These are phyloP conservation scores for Dovyalis caffra DNA, from an alignment of 345 rosid species.

Conservation along the genomic window DNA sequence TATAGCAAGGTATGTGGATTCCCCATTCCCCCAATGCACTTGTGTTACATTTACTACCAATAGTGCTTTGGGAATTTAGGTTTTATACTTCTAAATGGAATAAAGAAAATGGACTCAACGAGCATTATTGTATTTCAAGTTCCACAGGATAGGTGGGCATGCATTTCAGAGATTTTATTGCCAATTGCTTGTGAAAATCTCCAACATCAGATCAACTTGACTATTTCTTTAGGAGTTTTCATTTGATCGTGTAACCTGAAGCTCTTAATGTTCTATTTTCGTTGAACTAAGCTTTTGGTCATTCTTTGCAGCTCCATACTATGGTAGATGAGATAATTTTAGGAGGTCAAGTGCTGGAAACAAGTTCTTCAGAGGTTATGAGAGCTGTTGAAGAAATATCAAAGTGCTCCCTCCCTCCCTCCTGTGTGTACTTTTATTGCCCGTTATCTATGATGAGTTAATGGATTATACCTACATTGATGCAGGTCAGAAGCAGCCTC, in stretches of 20 bases:
- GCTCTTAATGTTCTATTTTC: neutral
- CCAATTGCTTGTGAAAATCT: neutral
- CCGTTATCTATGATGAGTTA: neutral
- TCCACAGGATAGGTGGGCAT: neutral
- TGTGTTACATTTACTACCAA: neutral
- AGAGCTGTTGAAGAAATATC: constrained; percentile 87
- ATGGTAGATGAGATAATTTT: constrained; percentile 79
- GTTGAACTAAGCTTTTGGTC: neutral
- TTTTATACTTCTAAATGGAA: neutral
- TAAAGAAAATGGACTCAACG: neutral
- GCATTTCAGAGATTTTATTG: neutral
- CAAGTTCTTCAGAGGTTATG: constrained; percentile 75
- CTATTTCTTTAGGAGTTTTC: neutral
- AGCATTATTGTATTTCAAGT: neutral
- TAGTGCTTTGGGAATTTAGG: neutral
- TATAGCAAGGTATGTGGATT: constrained; percentile 69
- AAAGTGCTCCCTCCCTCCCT: constrained; percentile 45
- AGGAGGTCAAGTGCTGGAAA: constrained; percentile 95
- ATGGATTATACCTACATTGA: neutral
- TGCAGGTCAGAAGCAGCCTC: constrained; percentile 86
- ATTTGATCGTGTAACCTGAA: constrained; percentile 5
- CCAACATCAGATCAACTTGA: neutral
- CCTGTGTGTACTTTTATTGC: neutral
- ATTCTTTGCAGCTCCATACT: constrained; percentile 63
- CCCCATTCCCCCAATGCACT: neutral